These are phyloP conservation scores for Fusarium incarnatum DNA, from an alignment of 2,329 filamentous ascomycete genomes.

Conservation along the genomic window DNA sequence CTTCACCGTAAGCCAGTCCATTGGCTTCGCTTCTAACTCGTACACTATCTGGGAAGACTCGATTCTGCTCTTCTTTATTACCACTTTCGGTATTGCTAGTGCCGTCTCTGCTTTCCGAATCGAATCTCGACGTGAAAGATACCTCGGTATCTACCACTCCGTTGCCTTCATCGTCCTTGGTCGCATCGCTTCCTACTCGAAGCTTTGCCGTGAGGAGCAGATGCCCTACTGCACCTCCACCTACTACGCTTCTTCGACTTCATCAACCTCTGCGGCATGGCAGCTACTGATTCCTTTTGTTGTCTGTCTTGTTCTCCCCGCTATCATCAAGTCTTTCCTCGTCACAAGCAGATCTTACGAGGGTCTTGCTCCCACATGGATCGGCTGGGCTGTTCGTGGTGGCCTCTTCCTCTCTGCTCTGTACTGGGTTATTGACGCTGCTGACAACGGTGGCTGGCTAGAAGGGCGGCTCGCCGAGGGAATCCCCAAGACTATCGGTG, in stretches of 20 bases:
- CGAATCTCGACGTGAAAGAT: constrained; percentile 72
- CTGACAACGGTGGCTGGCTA: constrained; percentile 87
- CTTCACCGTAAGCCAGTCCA: constrained; percentile 87
- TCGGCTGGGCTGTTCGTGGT: constrained; percentile 80
- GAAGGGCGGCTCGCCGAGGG: constrained; percentile 64
- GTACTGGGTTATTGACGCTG: constrained; percentile 91
- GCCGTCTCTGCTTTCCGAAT: constrained; percentile 81
- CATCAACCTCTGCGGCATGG: constrained; percentile 93
- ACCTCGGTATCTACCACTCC: constrained; percentile 86
- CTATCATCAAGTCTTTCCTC: constrained; percentile 83
- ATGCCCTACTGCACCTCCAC: constrained; percentile 97
- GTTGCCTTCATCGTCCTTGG: constrained; percentile 83
- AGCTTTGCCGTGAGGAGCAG: constrained; percentile 95
- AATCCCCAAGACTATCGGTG: constrained; percentile 77
- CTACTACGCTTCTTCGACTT: constrained; percentile 91
- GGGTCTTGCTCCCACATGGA: constrained; percentile 85
- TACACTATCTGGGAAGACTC: constrained; percentile 99
- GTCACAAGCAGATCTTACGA: constrained; percentile 86
- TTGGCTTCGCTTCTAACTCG: constrained; percentile 96
- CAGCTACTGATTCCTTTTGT: constrained; percentile 84
- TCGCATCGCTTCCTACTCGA: constrained; percentile 85
- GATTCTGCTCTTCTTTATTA: constrained; percentile 90
- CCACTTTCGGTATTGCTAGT: constrained; percentile 84
- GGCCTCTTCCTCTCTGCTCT: constrained; percentile 80
- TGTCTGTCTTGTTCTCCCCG: constrained; percentile 77